A percentile compares a stretch with the other conserved stretches of the same genome.
phyloP scores from a whole-genome alignment of 305 asterid genomes.

The Fraxinus sp. region DNA sequence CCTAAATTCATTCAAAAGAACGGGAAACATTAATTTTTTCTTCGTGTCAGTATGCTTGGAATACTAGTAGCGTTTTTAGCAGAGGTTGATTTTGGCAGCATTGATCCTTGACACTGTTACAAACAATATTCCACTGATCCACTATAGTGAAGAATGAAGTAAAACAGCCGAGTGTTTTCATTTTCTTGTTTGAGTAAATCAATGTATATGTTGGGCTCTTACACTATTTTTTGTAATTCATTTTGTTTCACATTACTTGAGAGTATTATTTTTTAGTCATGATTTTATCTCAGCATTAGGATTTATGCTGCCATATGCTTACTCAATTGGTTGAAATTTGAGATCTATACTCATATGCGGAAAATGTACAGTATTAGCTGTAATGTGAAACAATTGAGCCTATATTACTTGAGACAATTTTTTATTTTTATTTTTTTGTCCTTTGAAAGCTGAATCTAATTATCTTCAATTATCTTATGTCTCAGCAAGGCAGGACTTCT shows the following conservation, averaged over 20 bases:
- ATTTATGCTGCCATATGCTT: neutral
- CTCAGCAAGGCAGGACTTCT: slow-evolving; percentile 83
- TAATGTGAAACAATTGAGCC: neutral
- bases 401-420: neutral
- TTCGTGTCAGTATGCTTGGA: neutral
- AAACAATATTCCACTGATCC: neutral
- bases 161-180: neutral
- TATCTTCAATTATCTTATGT: slow-evolving; percentile 11
- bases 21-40: neutral
- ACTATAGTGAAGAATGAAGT: neutral
- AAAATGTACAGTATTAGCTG: neutral
- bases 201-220: neutral
- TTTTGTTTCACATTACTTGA: neutral
- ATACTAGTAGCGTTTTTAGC: neutral
- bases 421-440: neutral
- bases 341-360: neutral
- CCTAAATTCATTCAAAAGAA: neutral
- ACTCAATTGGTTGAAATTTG: neutral
- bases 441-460: neutral
- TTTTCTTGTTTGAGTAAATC: slow-evolving; percentile 1
- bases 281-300: neutral
- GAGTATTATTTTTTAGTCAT: neutral
- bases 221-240: neutral
- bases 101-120: neutral
- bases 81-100: neutral